phyloP scores from a whole-genome alignment of 768 basidiomycete genomes.

The Favolaschia claudopus region DNA sequence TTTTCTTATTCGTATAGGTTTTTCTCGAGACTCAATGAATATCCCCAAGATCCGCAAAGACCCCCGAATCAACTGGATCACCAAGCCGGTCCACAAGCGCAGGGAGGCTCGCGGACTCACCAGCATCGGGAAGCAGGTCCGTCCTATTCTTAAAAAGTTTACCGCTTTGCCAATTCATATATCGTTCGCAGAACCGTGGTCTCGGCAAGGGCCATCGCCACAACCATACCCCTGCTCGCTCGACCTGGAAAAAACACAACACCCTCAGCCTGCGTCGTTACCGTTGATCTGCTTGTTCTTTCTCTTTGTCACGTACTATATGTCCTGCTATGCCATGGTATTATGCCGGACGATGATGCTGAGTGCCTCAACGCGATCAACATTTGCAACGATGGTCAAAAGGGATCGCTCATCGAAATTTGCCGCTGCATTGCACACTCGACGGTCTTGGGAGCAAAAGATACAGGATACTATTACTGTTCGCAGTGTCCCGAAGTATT shows the following conservation, averaged over 20 bases:
- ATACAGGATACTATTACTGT: no score
- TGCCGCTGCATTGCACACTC: no score
- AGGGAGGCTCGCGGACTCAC: constrained; percentile 98
- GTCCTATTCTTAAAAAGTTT: constrained; percentile 32
- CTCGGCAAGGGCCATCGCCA: constrained; percentile 93
- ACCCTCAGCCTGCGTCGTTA: constrained; percentile 91
- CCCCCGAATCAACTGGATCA: constrained; percentile 98
- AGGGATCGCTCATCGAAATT: no score
- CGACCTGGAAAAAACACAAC: constrained; percentile 99
- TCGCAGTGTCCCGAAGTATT: no score
- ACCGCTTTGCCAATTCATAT: constrained; percentile 1
- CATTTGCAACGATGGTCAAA: no score
- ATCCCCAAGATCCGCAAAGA: constrained; percentile 84
- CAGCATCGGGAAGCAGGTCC: constrained; percentile 92
- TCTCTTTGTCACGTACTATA: constrained; percentile 30
- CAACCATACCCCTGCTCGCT: constrained; percentile 91
- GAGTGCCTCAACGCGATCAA: no score
- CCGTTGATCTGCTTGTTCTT: constrained; percentile 60
- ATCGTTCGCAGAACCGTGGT: constrained; percentile 81
- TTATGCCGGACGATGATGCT: constrained; percentile 12
- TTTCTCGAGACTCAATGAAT: constrained; percentile 11
- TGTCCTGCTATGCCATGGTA: constrained; percentile 28
- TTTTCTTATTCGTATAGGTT: background rate
- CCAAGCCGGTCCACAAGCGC: constrained; percentile 97
- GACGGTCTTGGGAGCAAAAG: no score